These are phyloP conservation scores for Oidiodendron maius DNA, from an alignment of 495 filamentous ascomycete species.

Conservation along the genomic window DNA sequence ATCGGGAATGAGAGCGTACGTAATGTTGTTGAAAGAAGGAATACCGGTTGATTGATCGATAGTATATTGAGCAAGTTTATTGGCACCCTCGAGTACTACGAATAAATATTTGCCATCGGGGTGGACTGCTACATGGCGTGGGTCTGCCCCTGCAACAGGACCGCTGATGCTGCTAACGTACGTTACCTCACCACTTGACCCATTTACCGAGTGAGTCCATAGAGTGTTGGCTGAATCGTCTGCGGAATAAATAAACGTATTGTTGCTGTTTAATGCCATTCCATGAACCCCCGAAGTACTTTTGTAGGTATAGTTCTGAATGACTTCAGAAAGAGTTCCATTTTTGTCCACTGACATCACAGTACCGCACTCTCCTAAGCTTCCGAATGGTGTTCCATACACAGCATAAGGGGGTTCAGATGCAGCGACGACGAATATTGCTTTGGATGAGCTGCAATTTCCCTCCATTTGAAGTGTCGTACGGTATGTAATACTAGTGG, in stretches of 20 bases:
- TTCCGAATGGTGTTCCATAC: conserved; percentile 27
- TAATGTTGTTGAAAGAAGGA: neutral
- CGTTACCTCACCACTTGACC: conserved; percentile 12
- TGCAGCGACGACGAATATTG: conserved; percentile 24
- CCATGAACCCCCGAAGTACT: conserved; percentile 28
- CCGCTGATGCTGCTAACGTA: conserved; percentile 8
- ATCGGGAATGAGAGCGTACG: conserved; percentile 20
- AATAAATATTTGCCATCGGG: conserved; percentile 26
- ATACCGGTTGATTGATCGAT: conserved; percentile 12
- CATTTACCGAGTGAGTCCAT: conserved; percentile 29
- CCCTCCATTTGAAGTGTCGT: conserved; percentile 59
- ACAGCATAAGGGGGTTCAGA: conserved; percentile 24
- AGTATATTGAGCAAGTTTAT: conserved; percentile 16
- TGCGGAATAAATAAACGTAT: conserved; percentile 27
- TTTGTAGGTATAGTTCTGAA: conserved; percentile 24
- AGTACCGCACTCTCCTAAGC: conserved; percentile 26
- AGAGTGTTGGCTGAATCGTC: conserved; percentile 28
- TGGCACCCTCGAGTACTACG: conserved; percentile 25
- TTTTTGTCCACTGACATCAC: conserved; percentile 24
- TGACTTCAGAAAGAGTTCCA: conserved; percentile 21
- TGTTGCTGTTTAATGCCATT: conserved; percentile 21
- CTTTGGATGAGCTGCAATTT: conserved; percentile 31
- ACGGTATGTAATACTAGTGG: conserved; percentile 53
- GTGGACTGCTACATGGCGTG: conserved; percentile 26
- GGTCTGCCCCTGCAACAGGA: conserved; percentile 18